A percentile compares a stretch with the other conserved stretches of the same genome.
Evolutionary conservation across 352 stramenopile species (phyloP).

Genomic region (Globisporangium cylindrosporum): DNA sequence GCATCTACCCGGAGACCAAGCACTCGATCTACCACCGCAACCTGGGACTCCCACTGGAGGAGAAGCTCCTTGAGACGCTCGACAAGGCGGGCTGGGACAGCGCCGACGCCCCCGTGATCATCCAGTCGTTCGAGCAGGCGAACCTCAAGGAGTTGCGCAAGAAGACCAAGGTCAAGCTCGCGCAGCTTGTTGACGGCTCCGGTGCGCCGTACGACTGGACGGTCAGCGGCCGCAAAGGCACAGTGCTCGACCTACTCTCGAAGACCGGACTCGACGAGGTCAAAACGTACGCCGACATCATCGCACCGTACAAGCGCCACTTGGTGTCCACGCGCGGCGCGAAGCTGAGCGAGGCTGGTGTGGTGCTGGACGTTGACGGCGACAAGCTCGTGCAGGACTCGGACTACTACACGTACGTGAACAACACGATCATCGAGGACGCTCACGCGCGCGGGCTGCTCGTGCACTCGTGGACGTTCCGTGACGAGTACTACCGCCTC

Average conservation of each 20-base stretch:
- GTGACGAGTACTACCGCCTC: constrained; percentile 61
- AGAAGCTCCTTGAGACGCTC: constrained; percentile 72
- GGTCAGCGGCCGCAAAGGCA: constrained; percentile 47
- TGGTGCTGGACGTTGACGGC: constrained; percentile 54
- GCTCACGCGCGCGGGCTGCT: constrained; percentile 57
- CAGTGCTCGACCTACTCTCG: constrained; percentile 53
- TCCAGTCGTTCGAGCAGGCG: constrained; percentile 75
- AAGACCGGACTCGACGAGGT: constrained; percentile 55
- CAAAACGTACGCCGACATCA: constrained; percentile 58
- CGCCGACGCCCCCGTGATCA: constrained; percentile 56
- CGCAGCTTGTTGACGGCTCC: constrained; percentile 39
- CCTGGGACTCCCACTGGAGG: constrained; percentile 75
- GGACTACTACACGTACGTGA: constrained; percentile 49
- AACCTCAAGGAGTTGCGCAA: constrained; percentile 71
- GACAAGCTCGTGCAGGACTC: constrained; percentile 57
- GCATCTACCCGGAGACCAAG: constrained; percentile 90
- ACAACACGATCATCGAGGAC: constrained; percentile 44
- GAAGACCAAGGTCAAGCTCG: constrained; percentile 65
- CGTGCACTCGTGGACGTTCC: constrained; percentile 65
- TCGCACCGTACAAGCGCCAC: constrained; percentile 84
- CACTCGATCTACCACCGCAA: constrained; percentile 73
- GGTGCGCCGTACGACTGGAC: constrained; percentile 62
- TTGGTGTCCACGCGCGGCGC: constrained; percentile 51
- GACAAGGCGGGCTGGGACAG: constrained; percentile 63
- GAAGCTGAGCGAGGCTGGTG: constrained; percentile 37